These are phyloP conservation scores for Saccharum spontaneum DNA, from an alignment of 176 grass and related monocot species.

Conservation along the genomic window DNA sequence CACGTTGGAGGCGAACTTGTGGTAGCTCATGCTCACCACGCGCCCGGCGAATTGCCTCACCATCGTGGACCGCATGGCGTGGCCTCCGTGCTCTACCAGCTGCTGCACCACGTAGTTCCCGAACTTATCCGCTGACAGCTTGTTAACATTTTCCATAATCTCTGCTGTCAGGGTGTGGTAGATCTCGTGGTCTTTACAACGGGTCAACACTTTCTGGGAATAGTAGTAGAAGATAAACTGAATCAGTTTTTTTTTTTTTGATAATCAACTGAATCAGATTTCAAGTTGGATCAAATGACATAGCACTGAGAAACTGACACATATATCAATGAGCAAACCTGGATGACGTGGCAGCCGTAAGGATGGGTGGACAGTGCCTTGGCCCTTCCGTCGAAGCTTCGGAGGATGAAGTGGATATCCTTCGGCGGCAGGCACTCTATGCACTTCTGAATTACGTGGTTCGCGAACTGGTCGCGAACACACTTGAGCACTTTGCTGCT, in stretches of 20 bases:
- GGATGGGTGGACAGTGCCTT: slow-evolving; percentile 39
- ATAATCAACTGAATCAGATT: too few species aligned
- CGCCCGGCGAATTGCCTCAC: slow-evolving; percentile 30
- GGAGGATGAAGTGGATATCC: slow-evolving; percentile 38
- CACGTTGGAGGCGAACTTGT: slow-evolving; percentile 57
- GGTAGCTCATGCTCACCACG: slow-evolving; percentile 47
- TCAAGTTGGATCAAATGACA: too few species aligned
- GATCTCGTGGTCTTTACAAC: slow-evolving; percentile 28
- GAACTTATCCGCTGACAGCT: slow-evolving; percentile 37
- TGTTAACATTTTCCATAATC: slow-evolving; percentile 29
- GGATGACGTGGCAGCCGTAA: slow-evolving; percentile 51
- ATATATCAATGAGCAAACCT: slow-evolving; percentile 46
- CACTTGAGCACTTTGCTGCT: slow-evolving; percentile 40
- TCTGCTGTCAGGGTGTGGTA: slow-evolving; percentile 1
- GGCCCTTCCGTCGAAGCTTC: slow-evolving; percentile 29
- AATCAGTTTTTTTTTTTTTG: background rate
- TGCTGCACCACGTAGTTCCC: slow-evolving; percentile 66
- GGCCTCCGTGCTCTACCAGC: slow-evolving; percentile 51
- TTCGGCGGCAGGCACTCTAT: slow-evolving; percentile 55
- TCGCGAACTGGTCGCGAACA: slow-evolving; percentile 50
- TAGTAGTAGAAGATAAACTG: background rate
- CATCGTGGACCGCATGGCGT: slow-evolving; percentile 23
- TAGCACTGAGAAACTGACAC: background rate
- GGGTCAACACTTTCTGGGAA: slow-evolving; percentile 47
- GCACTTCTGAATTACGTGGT: slow-evolving; percentile 58